Evolutionary conservation across 1,284 basidiomycete species (phyloP), one percentile per base, ranked within the genome.

Genomic region (Boletus sp.): DNA sequence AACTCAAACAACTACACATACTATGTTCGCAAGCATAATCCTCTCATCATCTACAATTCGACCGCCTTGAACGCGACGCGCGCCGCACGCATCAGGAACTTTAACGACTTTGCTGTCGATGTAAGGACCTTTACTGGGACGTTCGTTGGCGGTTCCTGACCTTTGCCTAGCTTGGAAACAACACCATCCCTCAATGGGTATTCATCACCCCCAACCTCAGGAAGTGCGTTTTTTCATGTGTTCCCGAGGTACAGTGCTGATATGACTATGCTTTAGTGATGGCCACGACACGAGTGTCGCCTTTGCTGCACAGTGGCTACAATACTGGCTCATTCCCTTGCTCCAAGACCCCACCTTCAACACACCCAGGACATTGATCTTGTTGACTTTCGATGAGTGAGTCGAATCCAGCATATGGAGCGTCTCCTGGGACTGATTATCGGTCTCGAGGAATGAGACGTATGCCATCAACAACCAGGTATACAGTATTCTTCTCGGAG

Each of bases 1-100:
- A 77, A 80, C 64, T 55, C 74, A 17, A 70, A 76, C n/a, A 58
- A 60, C 11, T 79, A 82, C 65, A 79, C 79, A 27, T 83, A 81
- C 71, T 84, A 85, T 65, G 77, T 82, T 51, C 79, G 85, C 68
- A 87, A 86, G 72, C 83, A 86, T 74, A 85, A 88, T 70, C 86
- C 86, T 1, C 74, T 81, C 56, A 77, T 85, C 56, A 78, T 87
- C 60, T 83, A 76, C 70, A 75, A 87, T 70, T 80, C 80, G 0
- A 76, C 86, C 33, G 76, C 77, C 13, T 69, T 68, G 50, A 75
- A 78, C 35, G 64, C 78, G 1, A 66, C 72, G 0, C 83, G 86
- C 25, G 77, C 44, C 16, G 16, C 44, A 27, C 44, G 44, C 23
- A 46, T 46, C 25, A 46, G 44, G 44, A 46, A 46, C 44, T 46